Percentiles rank a stretch among this genome's conserved stretches.
Evolutionary conservation across 1,284 basidiomycete species (phyloP).

Genomic region (Boletus sp.): DNA sequence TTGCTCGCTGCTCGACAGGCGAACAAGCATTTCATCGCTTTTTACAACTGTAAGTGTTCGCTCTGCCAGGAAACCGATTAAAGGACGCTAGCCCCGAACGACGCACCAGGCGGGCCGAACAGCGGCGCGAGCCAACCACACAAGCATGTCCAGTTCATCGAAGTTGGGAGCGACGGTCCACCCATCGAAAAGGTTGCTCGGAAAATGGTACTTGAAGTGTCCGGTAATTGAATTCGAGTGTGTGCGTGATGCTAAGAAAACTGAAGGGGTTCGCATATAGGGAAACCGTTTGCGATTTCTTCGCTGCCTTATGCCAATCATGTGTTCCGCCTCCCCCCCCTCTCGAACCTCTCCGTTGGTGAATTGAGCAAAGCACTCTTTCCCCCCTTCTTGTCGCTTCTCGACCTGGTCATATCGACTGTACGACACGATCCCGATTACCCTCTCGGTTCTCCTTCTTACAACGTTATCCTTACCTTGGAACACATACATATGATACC

Average conservation of each 20-base stretch:
- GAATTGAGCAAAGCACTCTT: slow-evolving; percentile 57
- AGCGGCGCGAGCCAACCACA: slow-evolving; percentile 87
- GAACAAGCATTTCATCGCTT: slow-evolving; percentile 63
- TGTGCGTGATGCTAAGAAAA: neutral
- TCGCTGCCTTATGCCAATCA: slow-evolving; percentile 77
- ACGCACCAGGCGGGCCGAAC: slow-evolving; percentile 58
- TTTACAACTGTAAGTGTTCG: slow-evolving; percentile 71
- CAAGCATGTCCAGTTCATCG: slow-evolving; percentile 81
- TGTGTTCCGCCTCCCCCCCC: slow-evolving; percentile 58
- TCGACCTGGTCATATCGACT: slow-evolving; percentile 78
- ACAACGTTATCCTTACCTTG: slow-evolving; percentile 80
- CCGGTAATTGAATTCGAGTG: slow-evolving; percentile 10
- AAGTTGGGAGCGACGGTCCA: slow-evolving; percentile 55
- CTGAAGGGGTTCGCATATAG: slow-evolving; percentile 39
- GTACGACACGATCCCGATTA: slow-evolving; percentile 61
- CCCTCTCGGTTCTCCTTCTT: slow-evolving; percentile 62
- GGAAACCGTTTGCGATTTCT: slow-evolving; percentile 66
- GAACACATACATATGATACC: slow-evolving; percentile 84
- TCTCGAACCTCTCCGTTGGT: slow-evolving; percentile 42
- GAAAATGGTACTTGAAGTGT: slow-evolving; percentile 52
- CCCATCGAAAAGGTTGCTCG: slow-evolving; percentile 71
- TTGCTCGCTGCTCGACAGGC: slow-evolving; percentile 64
- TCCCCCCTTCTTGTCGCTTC: slow-evolving; percentile 63
- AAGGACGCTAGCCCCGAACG: neutral
- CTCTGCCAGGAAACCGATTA: neutral